phyloP scores from a whole-genome alignment of 345 rosid species.

The Excoecaria cochinchinensis region DNA sequence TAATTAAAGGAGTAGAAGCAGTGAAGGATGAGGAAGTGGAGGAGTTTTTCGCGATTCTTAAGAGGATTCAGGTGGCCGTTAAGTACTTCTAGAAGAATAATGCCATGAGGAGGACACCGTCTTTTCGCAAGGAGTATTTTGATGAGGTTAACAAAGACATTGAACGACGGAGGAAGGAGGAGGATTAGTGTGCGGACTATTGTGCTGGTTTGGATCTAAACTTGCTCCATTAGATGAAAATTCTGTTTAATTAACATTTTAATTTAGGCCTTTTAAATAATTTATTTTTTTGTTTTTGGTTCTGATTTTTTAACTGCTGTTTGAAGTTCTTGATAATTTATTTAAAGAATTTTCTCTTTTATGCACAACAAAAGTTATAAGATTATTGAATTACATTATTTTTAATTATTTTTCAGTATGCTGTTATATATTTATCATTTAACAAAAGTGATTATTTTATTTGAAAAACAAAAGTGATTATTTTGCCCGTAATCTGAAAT shows the following conservation, averaged over 20 bases:
- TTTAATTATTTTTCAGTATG: too few relatives aligned
- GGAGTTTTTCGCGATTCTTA: constrained; percentile 25
- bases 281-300: not conserved
- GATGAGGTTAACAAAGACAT: constrained; percentile 10
- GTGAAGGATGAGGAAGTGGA: constrained; percentile 26
- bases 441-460: too few relatives aligned
- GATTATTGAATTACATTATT: too few relatives aligned
- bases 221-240: not conserved
- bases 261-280: not conserved
- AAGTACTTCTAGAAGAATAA: constrained; percentile 14
- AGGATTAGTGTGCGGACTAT: not conserved
- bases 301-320: not conserved
- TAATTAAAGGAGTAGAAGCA: not conserved
- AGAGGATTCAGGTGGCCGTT: constrained; percentile 17
- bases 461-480: too few relatives aligned
- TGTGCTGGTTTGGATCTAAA: constrained; percentile 30
- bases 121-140: constrained; percentile 15
- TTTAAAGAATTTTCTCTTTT: too few relatives aligned
- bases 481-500: too few relatives aligned
- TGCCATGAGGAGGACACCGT: constrained; percentile 7
- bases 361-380: too few relatives aligned
- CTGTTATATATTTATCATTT: too few relatives aligned
- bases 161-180: not conserved
- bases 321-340: too few relatives aligned
- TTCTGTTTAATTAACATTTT: not conserved